A percentile compares a stretch with the other conserved stretches of the same genome.
These are phyloP conservation scores for Aspergillus calidoustus DNA, from an alignment of 2,329 filamentous ascomycete genomes.

Conservation along the genomic window DNA sequence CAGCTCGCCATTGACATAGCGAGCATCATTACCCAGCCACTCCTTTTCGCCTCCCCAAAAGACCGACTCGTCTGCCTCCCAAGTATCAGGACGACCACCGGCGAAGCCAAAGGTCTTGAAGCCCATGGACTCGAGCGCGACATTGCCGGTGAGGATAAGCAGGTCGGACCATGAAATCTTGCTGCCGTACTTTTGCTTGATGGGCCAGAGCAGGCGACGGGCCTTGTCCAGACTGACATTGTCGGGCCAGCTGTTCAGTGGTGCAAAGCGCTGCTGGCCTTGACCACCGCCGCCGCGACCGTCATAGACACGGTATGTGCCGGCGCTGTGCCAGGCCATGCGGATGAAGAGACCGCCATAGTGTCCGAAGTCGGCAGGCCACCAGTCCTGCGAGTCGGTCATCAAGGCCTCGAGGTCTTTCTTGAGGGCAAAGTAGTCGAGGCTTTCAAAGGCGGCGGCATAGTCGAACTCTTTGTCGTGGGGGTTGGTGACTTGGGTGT, in stretches of 20 bases:
- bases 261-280: conserved; percentile 79
- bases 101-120: conserved; percentile 75
- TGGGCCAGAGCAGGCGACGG: conserved; percentile 76
- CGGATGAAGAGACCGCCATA: conserved; percentile 81
- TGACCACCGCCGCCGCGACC: conserved; percentile 75
- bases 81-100: conserved; percentile 72
- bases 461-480: conserved; percentile 72
- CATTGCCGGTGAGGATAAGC: conserved; percentile 72
- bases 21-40: conserved; percentile 76
- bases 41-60: conserved; percentile 78
- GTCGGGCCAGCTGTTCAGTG: conserved; percentile 82
- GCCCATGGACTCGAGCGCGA: conserved; percentile 77
- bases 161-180: conserved; percentile 83
- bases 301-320: conserved; percentile 76
- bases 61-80: conserved; percentile 74
- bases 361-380: conserved; percentile 81
- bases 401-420: conserved; percentile 72
- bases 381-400: conserved; percentile 80
- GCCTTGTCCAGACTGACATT: conserved; percentile 81
- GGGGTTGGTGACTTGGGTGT: conserved; percentile 67
- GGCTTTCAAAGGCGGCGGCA: conserved; percentile 69
- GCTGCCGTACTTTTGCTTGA: conserved; percentile 84
- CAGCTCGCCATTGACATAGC: conserved; percentile 62
- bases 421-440: conserved; percentile 74
- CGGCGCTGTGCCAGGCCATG: conserved; percentile 80